Percentiles rank a stretch among this genome's conserved stretches.
Evolutionary conservation across 768 basidiomycete genomes (phyloP).

Genomic region (Lentinus tigrinus): DNA sequence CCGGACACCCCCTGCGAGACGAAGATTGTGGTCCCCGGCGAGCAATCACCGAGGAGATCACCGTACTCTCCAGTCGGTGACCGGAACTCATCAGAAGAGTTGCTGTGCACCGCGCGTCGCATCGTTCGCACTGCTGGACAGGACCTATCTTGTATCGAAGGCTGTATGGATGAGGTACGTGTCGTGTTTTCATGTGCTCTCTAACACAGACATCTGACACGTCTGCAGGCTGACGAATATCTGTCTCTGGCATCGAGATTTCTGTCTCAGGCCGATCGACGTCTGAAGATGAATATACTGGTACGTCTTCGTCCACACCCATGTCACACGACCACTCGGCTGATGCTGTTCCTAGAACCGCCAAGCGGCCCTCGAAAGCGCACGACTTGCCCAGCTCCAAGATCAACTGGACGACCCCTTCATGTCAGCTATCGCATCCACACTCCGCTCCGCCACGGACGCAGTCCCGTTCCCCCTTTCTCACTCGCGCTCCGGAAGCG

Average conservation of each 20-base stretch:
- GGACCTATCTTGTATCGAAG: conserved; percentile 57
- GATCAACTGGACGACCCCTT: conserved; percentile 12
- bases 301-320: conserved; percentile 32
- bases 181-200: background rate
- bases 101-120: conserved; percentile 2
- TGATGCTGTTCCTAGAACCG: conserved; percentile 2
- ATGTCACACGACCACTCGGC: background rate
- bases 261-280: conserved; percentile 55
- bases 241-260: conserved; percentile 53
- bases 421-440: conserved; percentile 12
- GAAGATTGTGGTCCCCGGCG: background rate
- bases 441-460: conserved; percentile 6
- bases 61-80: background rate
- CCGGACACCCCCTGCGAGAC: conserved; percentile 6
- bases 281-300: conserved; percentile 55
- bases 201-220: background rate
- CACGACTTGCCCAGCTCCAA: conserved; percentile 1
- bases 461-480: conserved; percentile 10
- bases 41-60: background rate
- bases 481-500: conserved; percentile 10
- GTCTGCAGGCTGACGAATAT: conserved; percentile 52
- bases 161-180: conserved; percentile 53
- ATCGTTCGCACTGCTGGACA: conserved; percentile 52
- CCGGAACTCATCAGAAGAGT: background rate
- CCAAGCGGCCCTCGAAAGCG: conserved; percentile 9